Evolutionary conservation across 1,284 basidiomycete species (phyloP), one percentile per base, ranked within the genome.

Genomic region (Athelia sp.): DNA sequence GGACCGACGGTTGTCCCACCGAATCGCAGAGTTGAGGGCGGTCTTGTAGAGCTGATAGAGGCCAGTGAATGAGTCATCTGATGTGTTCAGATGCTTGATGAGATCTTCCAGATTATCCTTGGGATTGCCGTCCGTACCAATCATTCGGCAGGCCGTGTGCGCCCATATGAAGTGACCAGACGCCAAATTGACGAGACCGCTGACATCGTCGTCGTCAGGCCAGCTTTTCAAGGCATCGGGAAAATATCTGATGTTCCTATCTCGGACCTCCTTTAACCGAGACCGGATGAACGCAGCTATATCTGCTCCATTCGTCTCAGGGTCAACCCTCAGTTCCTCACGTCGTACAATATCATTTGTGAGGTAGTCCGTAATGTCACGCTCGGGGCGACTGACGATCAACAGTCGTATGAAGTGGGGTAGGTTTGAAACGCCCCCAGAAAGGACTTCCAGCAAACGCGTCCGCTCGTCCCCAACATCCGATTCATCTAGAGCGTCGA

Each of bases 401-500:
- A 40, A 9, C 4, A 40, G 6, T 6, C 36, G 36, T 17, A 40
- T 6, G 19, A 40, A 40, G 6, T n/a, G 4, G 15, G 36, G 36
- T 9, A 40, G 15, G 6, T n/a, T 21, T 9, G 36, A n/a, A 17
- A n/a, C 19, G 15, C 19, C 36, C 9, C n/a, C 36, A 17, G 36
- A n/a, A 9, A 40, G 36, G n/a, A 40, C 36, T n/a, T 9, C 8
- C 36, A 40, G n/a, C 8, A 9, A 40, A n/a, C 6, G 6, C 19
- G 6, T 4, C 19, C 8, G 8, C 8, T 9, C n/a, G 6, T 4
- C 6, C 4, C 19, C 8, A n/a, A 40, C 36, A 9, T 8, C 43
- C 43, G n/a, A 23, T n/a, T 44, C 43, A 24, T 44, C 43, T n/a
- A 44, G 23, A 24, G 43, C 43, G 22, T 44, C 43, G 9, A 44